phyloP scores from a whole-genome alignment of 2,329 filamentous ascomycete species.

The Aspergillus hortae region DNA sequence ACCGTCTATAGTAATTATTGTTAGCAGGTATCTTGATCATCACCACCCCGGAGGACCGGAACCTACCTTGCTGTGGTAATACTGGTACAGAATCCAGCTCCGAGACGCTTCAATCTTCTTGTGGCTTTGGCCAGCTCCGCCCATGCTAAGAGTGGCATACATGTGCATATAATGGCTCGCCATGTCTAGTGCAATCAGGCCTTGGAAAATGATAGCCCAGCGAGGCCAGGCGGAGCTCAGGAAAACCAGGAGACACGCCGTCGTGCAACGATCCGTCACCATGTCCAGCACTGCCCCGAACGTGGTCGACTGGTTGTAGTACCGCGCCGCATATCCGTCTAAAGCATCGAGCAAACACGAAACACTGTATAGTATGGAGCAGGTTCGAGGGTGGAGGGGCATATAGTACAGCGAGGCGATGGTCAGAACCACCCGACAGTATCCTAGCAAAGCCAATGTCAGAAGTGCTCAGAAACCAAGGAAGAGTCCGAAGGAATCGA shows the following conservation, averaged over 20 bases:
- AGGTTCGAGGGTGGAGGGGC: constrained; percentile 96
- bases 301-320: constrained; percentile 84
- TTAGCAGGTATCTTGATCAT: constrained; percentile 7
- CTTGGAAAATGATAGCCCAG: constrained; percentile 92
- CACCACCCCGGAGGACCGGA: constrained; percentile 1
- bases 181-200: constrained; percentile 85
- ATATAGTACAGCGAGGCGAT: constrained; percentile 97
- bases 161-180: constrained; percentile 99
- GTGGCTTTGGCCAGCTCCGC: constrained; percentile 74
- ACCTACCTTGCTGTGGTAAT: constrained; percentile 93
- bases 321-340: constrained; percentile 86
- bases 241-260: constrained; percentile 90
- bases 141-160: constrained; percentile 91
- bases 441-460: constrained; percentile 53
- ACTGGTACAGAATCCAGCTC: constrained; percentile 87
- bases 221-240: constrained; percentile 90
- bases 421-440: constrained; percentile 73
- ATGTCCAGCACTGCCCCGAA: constrained; percentile 98
- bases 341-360: constrained; percentile 94
- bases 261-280: constrained; percentile 98
- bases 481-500: neutral
- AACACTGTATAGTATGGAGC: constrained; percentile 78
- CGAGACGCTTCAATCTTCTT: constrained; percentile 88
- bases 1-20: constrained; percentile 60
- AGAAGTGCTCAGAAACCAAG: neutral